Evolutionary conservation across 2,329 filamentous ascomycete species (phyloP).

Genomic region (Stemphylium beticola): DNA sequence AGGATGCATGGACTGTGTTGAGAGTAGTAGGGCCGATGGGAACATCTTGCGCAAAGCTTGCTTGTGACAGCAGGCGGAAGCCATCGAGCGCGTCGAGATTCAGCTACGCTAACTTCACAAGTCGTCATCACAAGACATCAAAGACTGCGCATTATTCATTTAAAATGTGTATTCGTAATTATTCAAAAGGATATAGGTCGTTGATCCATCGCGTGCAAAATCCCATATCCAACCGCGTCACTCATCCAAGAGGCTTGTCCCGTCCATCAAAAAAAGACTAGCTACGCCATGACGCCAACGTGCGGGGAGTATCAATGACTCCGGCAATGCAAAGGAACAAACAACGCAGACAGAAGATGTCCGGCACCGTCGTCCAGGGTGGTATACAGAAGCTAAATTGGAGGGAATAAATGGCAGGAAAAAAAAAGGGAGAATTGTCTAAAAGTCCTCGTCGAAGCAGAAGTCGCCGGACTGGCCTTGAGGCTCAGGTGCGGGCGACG

Average conservation of each 20-base stretch:
- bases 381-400: slow-evolving; percentile 36
- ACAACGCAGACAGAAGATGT: slow-evolving; percentile 31
- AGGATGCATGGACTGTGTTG: background rate
- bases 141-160: background rate
- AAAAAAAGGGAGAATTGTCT: slow-evolving; percentile 52
- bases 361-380: slow-evolving; percentile 28
- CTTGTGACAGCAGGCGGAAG: background rate
- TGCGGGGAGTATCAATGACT: slow-evolving; percentile 38
- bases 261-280: background rate
- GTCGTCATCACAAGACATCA: background rate
- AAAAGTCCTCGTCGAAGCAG: slow-evolving; percentile 96
- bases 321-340: slow-evolving; percentile 41
- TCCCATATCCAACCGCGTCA: slow-evolving; percentile 17
- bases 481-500: slow-evolving; percentile 52
- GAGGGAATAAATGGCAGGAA: slow-evolving; percentile 18
- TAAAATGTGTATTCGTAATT: slow-evolving; percentile 24
- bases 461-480: slow-evolving; percentile 72
- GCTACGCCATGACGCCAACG: slow-evolving; percentile 23
- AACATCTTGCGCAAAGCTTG: slow-evolving; percentile 1
- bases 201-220: slow-evolving; percentile 17
- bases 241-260: slow-evolving; percentile 17
- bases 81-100: background rate
- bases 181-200: slow-evolving; percentile 18
- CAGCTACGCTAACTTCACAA: background rate
- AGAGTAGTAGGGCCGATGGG: background rate